These are phyloP conservation scores for Sporothrix mexicana DNA, from an alignment of 2,329 filamentous ascomycete species.

Conservation along the genomic window DNA sequence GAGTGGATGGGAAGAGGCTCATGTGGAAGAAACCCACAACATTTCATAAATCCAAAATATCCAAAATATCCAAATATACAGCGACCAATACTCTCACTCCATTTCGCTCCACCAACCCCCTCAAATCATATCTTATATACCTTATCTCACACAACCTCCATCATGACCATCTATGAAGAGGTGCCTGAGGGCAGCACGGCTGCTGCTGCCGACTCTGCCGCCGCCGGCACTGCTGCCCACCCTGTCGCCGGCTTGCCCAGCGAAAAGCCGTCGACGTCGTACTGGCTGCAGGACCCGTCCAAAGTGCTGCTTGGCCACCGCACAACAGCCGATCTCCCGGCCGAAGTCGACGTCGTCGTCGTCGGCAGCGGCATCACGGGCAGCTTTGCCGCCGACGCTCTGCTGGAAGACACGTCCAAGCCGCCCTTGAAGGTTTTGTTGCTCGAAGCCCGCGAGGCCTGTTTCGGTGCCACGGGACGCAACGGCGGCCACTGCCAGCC, in stretches of 20 bases:
- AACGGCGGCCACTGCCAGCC: slow-evolving; percentile 80
- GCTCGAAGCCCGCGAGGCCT: slow-evolving; percentile 79
- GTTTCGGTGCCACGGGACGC: slow-evolving; percentile 80
- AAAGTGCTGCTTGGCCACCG: slow-evolving; percentile 68
- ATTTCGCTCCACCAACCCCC: too few species aligned
- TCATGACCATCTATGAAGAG: slow-evolving; percentile 39
- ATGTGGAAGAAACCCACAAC: not conserved
- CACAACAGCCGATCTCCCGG: slow-evolving; percentile 68
- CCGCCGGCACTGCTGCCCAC: not conserved
- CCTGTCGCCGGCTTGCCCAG: slow-evolving; percentile 61
- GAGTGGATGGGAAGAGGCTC: not conserved
- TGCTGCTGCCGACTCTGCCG: not conserved
- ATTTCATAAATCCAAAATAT: not conserved
- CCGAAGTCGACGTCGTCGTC: slow-evolving; percentile 69
- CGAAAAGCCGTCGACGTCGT: slow-evolving; percentile 65
- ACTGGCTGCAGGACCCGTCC: slow-evolving; percentile 76
- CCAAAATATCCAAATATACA: not conserved
- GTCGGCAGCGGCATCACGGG: slow-evolving; percentile 80
- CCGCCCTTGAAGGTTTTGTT: slow-evolving; percentile 63
- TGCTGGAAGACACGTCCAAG: slow-evolving; percentile 49
- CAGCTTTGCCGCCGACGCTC: slow-evolving; percentile 69
- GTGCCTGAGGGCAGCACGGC: slow-evolving; percentile 38
- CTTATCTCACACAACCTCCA: not conserved
- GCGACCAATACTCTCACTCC: not conserved
- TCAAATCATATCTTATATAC: too few species aligned